Base-by-base conservation (phyloP, 2,329 filamentous ascomycete genomes). In the Ophiocordyceps camponoti-saundersi region DNA sequence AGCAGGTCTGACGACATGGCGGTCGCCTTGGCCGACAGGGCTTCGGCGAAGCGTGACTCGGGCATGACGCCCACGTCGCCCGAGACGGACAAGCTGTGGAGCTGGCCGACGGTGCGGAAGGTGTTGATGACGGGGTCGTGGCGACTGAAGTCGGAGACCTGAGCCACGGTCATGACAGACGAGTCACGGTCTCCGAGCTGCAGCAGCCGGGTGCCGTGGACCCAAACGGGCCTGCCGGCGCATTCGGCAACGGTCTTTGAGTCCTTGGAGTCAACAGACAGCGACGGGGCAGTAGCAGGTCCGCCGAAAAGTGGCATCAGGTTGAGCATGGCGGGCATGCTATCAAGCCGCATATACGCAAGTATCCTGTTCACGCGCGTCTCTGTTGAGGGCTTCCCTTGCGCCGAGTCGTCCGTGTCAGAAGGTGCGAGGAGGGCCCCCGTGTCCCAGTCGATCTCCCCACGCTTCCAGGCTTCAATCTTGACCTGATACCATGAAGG, bases 121-220 rank as follows among this genome's bases (percentile, higher is more conserved):
- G 86, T 85, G 59, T 94, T 95, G 47, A 95, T 79, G 4, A 96
- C 81, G 0, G 90, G 87, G 56, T 96, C 90, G 55, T 76, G 73
- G 7, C 75, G 70, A 23, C 76, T 75, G 50, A 79, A 74, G 44
- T 92, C 85, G 39, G 88, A 82, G 3, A 82, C 72, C 57, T 93
- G 87, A 0, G 87, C 82, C 12, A 94, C 86, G 55, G 86, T 82
- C 90, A 96, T 96, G 55, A 95, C 90, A 18, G 88, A 89, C 1
- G 90, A 95, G 41, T 86, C 84, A 72, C 90, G 87, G 55, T 95
- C 89, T 0, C 86, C 93, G 13, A 96, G 75, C 58, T 93, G 85
- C 44, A 93, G 66, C 16, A 96, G 73, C 15, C 89, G 82, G n/a
- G 95, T 66, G 30, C 88, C 90, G 55, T 94, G 86, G 0, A 88